Base-by-base conservation (phyloP, 805 yeast species). In the Ogataea methanolica region DNA sequence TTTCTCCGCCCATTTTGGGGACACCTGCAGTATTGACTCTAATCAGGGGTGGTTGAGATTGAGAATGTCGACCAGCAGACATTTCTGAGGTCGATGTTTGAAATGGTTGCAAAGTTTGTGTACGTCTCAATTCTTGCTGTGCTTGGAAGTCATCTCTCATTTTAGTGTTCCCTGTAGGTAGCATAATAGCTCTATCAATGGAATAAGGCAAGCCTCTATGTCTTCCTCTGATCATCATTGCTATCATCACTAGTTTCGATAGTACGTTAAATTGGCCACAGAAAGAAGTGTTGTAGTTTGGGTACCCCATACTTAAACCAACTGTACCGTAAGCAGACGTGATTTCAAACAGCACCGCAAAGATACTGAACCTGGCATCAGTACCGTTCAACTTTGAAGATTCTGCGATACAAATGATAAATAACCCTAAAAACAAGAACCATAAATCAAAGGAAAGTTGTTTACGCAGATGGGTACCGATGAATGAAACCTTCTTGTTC, bases 241-340 rank as follows among this genome's bases (percentile, higher is more conserved):
- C 92, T 53, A 88, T 82, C 36, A 94, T 82, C 2, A 92, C 88
- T 40, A 94, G 71, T 61, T 94, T 94, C 1, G 96, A 85, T 7
- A 92, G 58, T 0, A 76, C 74, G 19, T 78, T 76, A 62, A 92
- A 88, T 60, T 84, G 79, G 0, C 80, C 89, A 16, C 85, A 76
- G 42, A 94, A 79, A 1, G 97, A 88, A 7, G 89, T 73, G 51
- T 76, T 71, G 3, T 78, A 70, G 41, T 69, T 70, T 0, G 95
- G 87, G 55, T 82, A 90, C 0, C 99, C 99, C 46, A 90, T 66
- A 5, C 96, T 87, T 51, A 94, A 67, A 0, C 99, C 99, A 42
- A 92, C 98, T 0, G 97, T 91, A 65, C 98, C 97, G 67, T 94
- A 95, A 0, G 98, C 98, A 54, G 96, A 85, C 6, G 89, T 87